Evolutionary conservation across 768 basidiomycete genomes (phyloP), one percentile per base, ranked within the genome.

Genomic region (Tulasnella sp.): DNA sequence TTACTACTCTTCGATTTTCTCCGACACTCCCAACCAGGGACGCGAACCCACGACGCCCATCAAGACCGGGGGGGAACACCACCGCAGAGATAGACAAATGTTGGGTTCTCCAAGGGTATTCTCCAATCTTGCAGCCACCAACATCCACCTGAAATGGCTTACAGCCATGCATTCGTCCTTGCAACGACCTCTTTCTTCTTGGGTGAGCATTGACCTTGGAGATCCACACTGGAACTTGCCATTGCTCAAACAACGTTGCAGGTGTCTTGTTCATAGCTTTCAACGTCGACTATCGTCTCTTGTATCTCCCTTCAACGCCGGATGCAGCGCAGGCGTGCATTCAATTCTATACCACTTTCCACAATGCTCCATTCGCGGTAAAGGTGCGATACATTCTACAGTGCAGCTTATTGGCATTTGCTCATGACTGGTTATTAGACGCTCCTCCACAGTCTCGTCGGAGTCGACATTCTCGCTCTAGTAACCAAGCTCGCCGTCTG

Each of bases 311-410:
- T 85, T 80, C 93, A 58, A 91, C 89, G 2, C 74, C 74, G 4
- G 87, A 91, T 1, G 87, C 90, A 71, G 85, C 88, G 39, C 81
- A 92, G 64, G 85, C 87, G 58, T 95, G 91, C 4, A 91, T 93
- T 82, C 89, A 91, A 80, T 97, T 96, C 84, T 98, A 98, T 82
- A 88, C 88, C 71, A 96, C 93, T 34, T 98, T 97, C 85, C 97
- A 89, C 84, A 93, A 94, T 82, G 90, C 96, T 1, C 96, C 96
- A 3, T 91, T 91, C 36, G 96, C 94, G 54, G 94, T 97, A 84
- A 96, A 96, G 89, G 95, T 93, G 76, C 67, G 87, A 82, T 29
- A 37, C 68, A 1, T 52, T 39, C 29, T 11, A 39, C 58, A 25
- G 8, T 49, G 34, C 31, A 6, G 17, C n/a, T 68, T 73, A 40